phyloP scores from a whole-genome alignment of 306 rosid species.

The Prunus padus region DNA sequence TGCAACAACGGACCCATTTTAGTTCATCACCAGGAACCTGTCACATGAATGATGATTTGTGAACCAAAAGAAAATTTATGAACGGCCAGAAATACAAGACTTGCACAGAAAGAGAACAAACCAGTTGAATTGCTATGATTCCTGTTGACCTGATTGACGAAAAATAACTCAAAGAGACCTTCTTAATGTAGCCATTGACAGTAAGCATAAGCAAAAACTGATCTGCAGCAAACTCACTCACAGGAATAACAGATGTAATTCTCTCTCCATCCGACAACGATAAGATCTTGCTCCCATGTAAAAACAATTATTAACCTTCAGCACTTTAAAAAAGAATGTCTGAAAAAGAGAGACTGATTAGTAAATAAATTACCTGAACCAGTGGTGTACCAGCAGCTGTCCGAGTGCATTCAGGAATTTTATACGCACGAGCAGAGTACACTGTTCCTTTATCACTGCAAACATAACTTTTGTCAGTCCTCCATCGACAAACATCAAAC shows the following conservation, averaged over 20 bases:
- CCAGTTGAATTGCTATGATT: slow-evolving; percentile 98
- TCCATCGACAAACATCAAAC: slow-evolving; percentile 9
- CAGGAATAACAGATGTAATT: slow-evolving; percentile 93
- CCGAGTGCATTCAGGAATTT: slow-evolving; percentile 88
- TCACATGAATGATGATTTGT: slow-evolving; percentile 30
- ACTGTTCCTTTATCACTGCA: slow-evolving; percentile 93
- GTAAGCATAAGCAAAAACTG: slow-evolving; percentile 91
- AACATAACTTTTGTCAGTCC: slow-evolving; percentile 16
- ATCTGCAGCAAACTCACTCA: slow-evolving; percentile 81
- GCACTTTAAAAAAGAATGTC: not conserved
- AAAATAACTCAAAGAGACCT: slow-evolving; percentile 82
- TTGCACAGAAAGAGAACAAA: slow-evolving; percentile 44
- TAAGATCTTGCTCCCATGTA: slow-evolving; percentile 60
- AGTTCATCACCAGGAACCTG: slow-evolving; percentile 96
- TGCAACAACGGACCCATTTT: slow-evolving; percentile 94
- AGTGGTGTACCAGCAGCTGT: slow-evolving; percentile 94
- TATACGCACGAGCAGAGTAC: slow-evolving; percentile 90
- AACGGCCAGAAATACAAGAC: slow-evolving; percentile 17
- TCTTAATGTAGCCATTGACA: slow-evolving; percentile 88
- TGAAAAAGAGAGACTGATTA: slow-evolving; percentile 4
- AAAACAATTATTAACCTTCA: slow-evolving; percentile 8
- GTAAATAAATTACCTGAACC: slow-evolving; percentile 56
- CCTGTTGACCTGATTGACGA: slow-evolving; percentile 91
- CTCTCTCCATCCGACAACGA: slow-evolving; percentile 92
- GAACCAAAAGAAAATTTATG: slow-evolving; percentile 21